A percentile compares a stretch with the other conserved stretches of the same genome.
These are phyloP conservation scores for Ceratocystis ficicola DNA, from an alignment of 2,329 filamentous ascomycete genomes.

Conservation along the genomic window DNA sequence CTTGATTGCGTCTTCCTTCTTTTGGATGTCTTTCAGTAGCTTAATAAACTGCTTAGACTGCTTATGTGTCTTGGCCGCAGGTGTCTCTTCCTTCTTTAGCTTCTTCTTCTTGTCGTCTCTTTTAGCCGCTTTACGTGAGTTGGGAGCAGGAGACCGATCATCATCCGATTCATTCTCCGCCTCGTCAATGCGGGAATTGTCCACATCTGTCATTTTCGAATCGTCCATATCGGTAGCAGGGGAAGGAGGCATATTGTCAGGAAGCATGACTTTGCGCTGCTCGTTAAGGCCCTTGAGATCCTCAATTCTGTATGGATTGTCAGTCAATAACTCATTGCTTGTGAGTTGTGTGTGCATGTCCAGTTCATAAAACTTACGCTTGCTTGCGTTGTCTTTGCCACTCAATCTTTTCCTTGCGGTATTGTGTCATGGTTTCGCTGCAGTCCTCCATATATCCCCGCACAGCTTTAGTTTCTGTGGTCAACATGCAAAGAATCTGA, in stretches of 20 bases:
- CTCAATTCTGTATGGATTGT: slow-evolving; percentile 43
- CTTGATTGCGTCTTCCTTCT: slow-evolving; percentile 67
- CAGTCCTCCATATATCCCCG: slow-evolving; percentile 84
- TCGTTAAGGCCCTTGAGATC: slow-evolving; percentile 60
- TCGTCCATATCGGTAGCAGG: slow-evolving; percentile 46
- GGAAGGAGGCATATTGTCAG: slow-evolving; percentile 57
- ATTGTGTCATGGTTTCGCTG: slow-evolving; percentile 84
- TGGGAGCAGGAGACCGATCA: slow-evolving; percentile 39
- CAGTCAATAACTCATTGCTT: slow-evolving; percentile 28
- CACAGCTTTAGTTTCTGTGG: slow-evolving; percentile 72
- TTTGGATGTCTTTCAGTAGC: slow-evolving; percentile 76
- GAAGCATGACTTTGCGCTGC: slow-evolving; percentile 58
- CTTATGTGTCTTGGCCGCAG: slow-evolving; percentile 54
- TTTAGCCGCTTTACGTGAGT: slow-evolving; percentile 17
- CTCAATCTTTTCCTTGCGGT: slow-evolving; percentile 92
- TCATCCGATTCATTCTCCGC: slow-evolving; percentile 54
- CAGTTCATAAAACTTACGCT: slow-evolving; percentile 37
- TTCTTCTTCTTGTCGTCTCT: slow-evolving; percentile 60
- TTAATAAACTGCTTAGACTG: slow-evolving; percentile 84
- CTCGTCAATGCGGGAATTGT: slow-evolving; percentile 41
- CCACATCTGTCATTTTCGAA: slow-evolving; percentile 48
- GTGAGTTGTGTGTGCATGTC: not conserved
- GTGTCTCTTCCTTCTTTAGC: slow-evolving; percentile 45
- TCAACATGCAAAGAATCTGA: slow-evolving; percentile 76
- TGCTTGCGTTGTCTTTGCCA: slow-evolving; percentile 66